Evolutionary conservation across 2,329 filamentous ascomycete species (phyloP).

Genomic region (Clonostachys solani): DNA sequence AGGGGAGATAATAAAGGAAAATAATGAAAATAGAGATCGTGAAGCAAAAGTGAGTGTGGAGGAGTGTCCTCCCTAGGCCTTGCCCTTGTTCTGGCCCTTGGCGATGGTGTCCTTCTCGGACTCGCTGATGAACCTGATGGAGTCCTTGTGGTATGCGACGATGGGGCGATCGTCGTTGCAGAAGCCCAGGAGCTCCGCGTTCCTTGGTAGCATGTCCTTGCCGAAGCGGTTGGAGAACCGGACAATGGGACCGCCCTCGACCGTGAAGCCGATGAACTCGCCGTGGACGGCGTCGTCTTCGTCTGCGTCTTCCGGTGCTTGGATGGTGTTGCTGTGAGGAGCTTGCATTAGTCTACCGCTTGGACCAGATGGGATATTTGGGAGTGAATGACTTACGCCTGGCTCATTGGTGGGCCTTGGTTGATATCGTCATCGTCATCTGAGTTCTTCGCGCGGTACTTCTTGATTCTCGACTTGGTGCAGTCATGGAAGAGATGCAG

Average conservation of each 20-base stretch:
- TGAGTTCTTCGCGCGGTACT: slow-evolving; percentile 6
- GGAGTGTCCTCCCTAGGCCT: neutral
- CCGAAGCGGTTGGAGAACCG: slow-evolving; percentile 28
- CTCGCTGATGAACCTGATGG: slow-evolving; percentile 21
- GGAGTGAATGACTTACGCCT: slow-evolving; percentile 27
- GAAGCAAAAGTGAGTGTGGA: neutral
- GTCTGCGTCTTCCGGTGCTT: slow-evolving; percentile 22
- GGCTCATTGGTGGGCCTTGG: slow-evolving; percentile 31
- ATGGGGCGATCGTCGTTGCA: slow-evolving; percentile 26
- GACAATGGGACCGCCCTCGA: slow-evolving; percentile 41
- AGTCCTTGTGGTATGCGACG: slow-evolving; percentile 28
- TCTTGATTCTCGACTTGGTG: slow-evolving; percentile 27
- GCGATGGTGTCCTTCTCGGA: slow-evolving; percentile 1
- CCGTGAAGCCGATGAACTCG: slow-evolving; percentile 37
- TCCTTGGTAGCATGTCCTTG: slow-evolving; percentile 16
- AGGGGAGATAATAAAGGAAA: neutral
- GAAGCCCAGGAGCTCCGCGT: slow-evolving; percentile 29
- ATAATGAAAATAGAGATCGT: neutral
- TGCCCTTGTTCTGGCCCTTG: neutral
- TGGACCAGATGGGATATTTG: neutral
- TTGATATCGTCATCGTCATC: slow-evolving; percentile 11
- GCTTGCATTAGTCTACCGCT: neutral
- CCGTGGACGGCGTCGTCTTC: slow-evolving; percentile 21
- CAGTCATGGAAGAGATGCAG: slow-evolving; percentile 41
- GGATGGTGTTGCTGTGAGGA: slow-evolving; percentile 26